Base-by-base conservation (phyloP, 768 basidiomycete genomes). In the Pleurotus platypus region DNA sequence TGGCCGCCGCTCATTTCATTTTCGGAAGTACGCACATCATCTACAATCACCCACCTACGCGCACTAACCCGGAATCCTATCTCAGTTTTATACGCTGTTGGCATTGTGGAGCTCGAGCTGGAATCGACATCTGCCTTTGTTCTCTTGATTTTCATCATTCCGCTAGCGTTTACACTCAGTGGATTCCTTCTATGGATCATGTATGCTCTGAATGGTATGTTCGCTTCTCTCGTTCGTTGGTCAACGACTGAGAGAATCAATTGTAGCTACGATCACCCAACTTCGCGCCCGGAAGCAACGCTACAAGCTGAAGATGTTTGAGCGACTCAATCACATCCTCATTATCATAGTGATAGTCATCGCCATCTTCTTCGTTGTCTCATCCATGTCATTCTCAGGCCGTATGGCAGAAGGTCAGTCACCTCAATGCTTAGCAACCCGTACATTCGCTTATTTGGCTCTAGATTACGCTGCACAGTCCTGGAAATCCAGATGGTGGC, bases 171-270 rank as follows among this genome's bases (percentile, higher is more conserved):
- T 72, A 94, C 94, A 1, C 78, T 99, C n/a, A 96, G 94, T 57
- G 87, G 88, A 1, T 99, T 98, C 78, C 80, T 99, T 22, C 79
- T 96, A 61, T 98, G 96, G 96, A 98, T 96, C 51, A 83, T 96
- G 75, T 89, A 94, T 68, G 83, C 90, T 9, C 75, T 97, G 49
- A 94, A 93, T 64, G 87, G 93, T 93, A 60, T 26, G 79, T 35
- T 4, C 30, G 11, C 12, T 9, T 11, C 8, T 11, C 11, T 35
- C 30, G 9, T 35, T 35, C 8, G 2, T 35, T 3, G 30, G 9
- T 35, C 30, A 35, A 11, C 2, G 2, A 35, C 30, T 35, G 30
- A 50, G 39, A 59, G 48, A 9, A 50, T n/a, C n/a, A n/a, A n/a
- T 66, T 48, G 49, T 69, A 92, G 93, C 87, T 11, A 99, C 97